Conservation (phyloP, 2,329 filamentous ascomycete species). For the Pyrenophora teres region DNA sequence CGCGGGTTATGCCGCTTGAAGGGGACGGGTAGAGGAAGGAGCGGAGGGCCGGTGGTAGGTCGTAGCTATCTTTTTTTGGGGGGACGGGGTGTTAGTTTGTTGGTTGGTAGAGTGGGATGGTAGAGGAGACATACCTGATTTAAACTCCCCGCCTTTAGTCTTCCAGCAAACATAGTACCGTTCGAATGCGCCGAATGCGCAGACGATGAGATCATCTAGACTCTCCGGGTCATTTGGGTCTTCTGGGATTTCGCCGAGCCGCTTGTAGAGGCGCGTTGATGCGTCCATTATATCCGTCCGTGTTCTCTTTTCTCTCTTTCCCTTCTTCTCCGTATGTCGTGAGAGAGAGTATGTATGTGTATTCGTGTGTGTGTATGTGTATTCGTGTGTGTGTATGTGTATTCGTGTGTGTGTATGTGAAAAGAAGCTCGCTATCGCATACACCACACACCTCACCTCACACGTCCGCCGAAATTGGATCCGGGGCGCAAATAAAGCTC, state of each 20-base stretch:
- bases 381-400: not conserved
- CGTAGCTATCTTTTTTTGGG: constrained; percentile 38
- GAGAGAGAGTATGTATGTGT: not conserved
- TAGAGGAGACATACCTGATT: constrained; percentile 35
- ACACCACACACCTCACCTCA: no score
- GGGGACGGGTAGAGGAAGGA: constrained; percentile 44
- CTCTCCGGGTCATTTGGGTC: constrained; percentile 41
- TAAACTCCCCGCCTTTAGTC: constrained; percentile 41
- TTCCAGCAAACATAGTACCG: constrained; percentile 50
- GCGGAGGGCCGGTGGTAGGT: constrained; percentile 39
- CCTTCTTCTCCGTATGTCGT: no score
- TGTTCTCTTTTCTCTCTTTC: no score
- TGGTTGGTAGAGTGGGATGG: no score
- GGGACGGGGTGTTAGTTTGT: not conserved
- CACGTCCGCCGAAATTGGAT: no score
- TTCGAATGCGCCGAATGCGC: constrained; percentile 49
- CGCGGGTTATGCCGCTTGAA: constrained; percentile 33
- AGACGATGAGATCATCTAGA: constrained; percentile 45
- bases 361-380: no score
- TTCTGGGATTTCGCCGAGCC: constrained; percentile 39
- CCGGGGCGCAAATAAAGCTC: no score
- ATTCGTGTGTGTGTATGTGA: no score
- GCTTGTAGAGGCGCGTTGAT: constrained; percentile 38
- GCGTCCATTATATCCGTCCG: constrained; percentile 28
- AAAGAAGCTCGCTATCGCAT: no score